Base-by-base conservation (phyloP, 1,139 yeast species). In the Candida neerlandica region DNA sequence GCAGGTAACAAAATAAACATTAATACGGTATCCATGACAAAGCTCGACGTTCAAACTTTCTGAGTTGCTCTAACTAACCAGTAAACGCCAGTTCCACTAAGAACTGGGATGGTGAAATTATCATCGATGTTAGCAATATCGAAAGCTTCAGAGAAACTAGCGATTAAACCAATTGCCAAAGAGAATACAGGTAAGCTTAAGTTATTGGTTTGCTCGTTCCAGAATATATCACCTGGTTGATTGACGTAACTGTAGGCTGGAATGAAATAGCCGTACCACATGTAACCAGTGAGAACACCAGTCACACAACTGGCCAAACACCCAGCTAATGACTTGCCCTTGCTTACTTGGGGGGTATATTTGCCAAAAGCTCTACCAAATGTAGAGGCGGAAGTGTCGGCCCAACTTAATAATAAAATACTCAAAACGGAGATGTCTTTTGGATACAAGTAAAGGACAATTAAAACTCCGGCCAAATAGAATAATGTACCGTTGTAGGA, bases 371-470 rank as follows among this genome's bases (percentile, higher is more conserved):
- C 80, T 57, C 98, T 79, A 19, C 98, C 99, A 61, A 92, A 69
- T 1, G 97, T 89, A 3, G 97, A 89, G 2, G 99, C 99, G 5
- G 98, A 95, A 9, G 98, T 91, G 64, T 94, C 99, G 10, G 96
- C 92, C 98, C 98, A 94, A 63, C 97, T 88, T 55, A 94, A 78
- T 50, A 94, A 73, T 56, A 91, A 74, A 7, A 90, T 83, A 26
- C 96, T 78, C 73, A 91, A 76, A 23, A 92, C 73, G 1, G 86
- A 77, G 46, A 94, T 84, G 63, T 94, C 99, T 69, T 90, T 90
- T 14, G 96, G 86, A 59, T 84, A 85, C 15, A 82, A 65, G 1
- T 76, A 58, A 60, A 90, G 88, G 4, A 92, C 90, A 53, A 89
- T 70, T 29, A 84, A 71, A 47, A 90, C 73, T 1, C 99, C 99